Conservation (phyloP, 768 basidiomycete species). For the Lentinus tigrinus region DNA sequence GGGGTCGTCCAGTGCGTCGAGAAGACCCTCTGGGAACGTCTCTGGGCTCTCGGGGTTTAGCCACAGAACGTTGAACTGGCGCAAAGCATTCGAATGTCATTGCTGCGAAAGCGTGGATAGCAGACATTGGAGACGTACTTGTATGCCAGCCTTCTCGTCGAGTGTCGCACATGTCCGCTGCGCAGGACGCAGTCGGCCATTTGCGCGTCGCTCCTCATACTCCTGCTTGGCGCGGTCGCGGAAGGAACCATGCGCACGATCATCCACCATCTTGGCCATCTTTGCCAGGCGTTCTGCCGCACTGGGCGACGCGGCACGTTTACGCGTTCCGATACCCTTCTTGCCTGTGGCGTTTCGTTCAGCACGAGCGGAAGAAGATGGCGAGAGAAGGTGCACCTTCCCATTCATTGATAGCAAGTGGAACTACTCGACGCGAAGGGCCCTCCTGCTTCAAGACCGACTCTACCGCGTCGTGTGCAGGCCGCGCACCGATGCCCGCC, state of each 20-base stretch:
- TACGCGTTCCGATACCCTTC: constrained; percentile 70
- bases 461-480: constrained; percentile 2
- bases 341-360: constrained; percentile 50
- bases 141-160: constrained; percentile 70
- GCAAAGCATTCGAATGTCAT: constrained; percentile 5
- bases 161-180: constrained; percentile 73
- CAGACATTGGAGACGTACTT: constrained; percentile 42
- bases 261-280: constrained; percentile 65
- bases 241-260: constrained; percentile 54
- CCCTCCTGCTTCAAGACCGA: neutral
- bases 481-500: constrained; percentile 10
- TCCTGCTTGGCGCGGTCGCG: constrained; percentile 70
- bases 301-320: constrained; percentile 66
- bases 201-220: constrained; percentile 75
- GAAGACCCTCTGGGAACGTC: constrained; percentile 64
- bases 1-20: constrained; percentile 53
- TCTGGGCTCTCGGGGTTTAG: constrained; percentile 65
- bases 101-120: neutral
- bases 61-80: constrained; percentile 81
- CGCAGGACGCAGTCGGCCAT: constrained; percentile 65
- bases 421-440: constrained; percentile 53
- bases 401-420: constrained; percentile 80
- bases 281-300: constrained; percentile 66
- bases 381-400: constrained; percentile 50
- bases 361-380: neutral